phyloP scores from a whole-genome alignment of 2,329 filamentous ascomycete genomes.

The Coleophoma crateriformis region DNA sequence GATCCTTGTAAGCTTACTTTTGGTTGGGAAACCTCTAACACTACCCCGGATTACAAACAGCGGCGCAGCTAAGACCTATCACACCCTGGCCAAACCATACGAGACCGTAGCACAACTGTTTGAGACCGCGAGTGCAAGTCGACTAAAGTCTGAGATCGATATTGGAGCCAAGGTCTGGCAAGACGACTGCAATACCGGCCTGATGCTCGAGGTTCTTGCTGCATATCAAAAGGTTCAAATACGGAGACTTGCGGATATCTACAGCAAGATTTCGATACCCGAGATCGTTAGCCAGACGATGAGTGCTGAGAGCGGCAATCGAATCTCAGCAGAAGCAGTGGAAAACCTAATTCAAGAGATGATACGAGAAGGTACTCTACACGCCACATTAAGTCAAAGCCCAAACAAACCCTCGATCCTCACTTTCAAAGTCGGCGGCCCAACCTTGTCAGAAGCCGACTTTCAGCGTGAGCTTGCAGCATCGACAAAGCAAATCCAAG shows the following conservation, averaged over 20 bases:
- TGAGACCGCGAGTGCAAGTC: constrained; percentile 47
- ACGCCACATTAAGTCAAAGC: constrained; percentile 42
- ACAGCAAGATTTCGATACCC: constrained; percentile 51
- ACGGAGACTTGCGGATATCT: constrained; percentile 66
- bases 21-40: constrained; percentile 51
- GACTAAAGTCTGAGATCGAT: constrained; percentile 60
- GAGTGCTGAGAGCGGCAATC: constrained; percentile 46
- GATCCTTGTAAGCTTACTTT: constrained; percentile 70
- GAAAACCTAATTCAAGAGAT: constrained; percentile 45
- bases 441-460: constrained; percentile 41
- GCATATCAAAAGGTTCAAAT: constrained; percentile 75
- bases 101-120: constrained; percentile 66
- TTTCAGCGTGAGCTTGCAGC: constrained; percentile 42
- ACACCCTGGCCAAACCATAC: constrained; percentile 62
- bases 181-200: constrained; percentile 66
- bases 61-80: constrained; percentile 49
- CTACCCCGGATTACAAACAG: constrained; percentile 51
- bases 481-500: constrained; percentile 36
- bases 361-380: constrained; percentile 48
- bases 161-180: constrained; percentile 54
- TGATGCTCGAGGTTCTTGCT: constrained; percentile 63
- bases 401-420: constrained; percentile 41
- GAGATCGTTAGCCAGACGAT: constrained; percentile 46
- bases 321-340: constrained; percentile 36
- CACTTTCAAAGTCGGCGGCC: constrained; percentile 39